A percentile compares a stretch with the other conserved stretches of the same genome.
phyloP scores from a whole-genome alignment of 495 filamentous ascomycete species.

The Talaromyces trachyspermus region DNA sequence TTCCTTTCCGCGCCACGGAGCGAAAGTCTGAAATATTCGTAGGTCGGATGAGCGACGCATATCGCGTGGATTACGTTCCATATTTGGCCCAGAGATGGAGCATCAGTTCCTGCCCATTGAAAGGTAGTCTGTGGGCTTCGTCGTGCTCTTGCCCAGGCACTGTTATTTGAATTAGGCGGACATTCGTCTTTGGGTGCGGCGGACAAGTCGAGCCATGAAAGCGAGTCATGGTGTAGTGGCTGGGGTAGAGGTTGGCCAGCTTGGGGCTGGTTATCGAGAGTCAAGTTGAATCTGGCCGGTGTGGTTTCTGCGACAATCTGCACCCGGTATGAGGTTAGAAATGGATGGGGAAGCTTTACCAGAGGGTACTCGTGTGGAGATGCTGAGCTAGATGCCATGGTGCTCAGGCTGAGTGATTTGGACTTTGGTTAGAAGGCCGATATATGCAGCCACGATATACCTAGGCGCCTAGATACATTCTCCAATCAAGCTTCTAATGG shows the following conservation, averaged over 20 bases:
- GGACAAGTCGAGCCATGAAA: conserved; percentile 27
- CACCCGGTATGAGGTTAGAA: conserved; percentile 24
- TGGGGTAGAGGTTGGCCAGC: conserved; percentile 21
- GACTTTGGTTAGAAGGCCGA: no score
- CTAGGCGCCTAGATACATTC: no score
- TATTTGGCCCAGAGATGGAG: conserved; percentile 49
- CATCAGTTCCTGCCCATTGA: conserved; percentile 25
- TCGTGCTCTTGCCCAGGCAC: conserved; percentile 36
- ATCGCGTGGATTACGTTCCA: conserved; percentile 56
- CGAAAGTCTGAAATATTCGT: conserved; percentile 47
- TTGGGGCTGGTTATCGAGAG: conserved; percentile 19
- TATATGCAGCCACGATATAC: no score
- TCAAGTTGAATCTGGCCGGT: conserved; percentile 18
- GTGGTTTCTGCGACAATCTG: conserved; percentile 15
- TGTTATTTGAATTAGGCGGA: conserved; percentile 34
- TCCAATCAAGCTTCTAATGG: no score
- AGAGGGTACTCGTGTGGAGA: conserved; percentile 17
- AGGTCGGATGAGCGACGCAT: conserved; percentile 45
- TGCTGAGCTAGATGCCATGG: conserved; percentile 13
- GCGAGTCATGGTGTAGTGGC: conserved; percentile 23
- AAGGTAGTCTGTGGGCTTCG: conserved; percentile 31
- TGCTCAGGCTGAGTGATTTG: no score
- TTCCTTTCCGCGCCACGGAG: conserved; percentile 33
- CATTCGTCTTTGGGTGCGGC: conserved; percentile 16
- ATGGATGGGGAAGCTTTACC: conserved; percentile 27